These are phyloP conservation scores for Seminavis robusta DNA, from an alignment of 108 stramenopile species.

Conservation along the genomic window DNA sequence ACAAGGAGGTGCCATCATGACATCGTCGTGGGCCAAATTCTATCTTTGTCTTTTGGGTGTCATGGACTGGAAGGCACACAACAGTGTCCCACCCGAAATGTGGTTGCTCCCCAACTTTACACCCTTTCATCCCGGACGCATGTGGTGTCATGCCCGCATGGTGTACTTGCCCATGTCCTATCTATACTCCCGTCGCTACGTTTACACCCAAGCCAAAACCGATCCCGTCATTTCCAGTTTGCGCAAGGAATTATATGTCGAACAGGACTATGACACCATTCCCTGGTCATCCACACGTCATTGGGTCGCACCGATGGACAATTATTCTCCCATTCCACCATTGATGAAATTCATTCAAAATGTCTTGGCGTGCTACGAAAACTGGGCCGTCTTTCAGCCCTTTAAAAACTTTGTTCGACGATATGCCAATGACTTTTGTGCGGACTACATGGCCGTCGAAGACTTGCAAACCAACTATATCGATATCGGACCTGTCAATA, in stretches of 20 bases:
- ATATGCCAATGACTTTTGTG: constrained; percentile 70
- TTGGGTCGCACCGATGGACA: constrained; percentile 87
- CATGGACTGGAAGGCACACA: constrained; percentile 95
- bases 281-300: constrained; percentile 83
- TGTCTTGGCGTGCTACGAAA: constrained; percentile 81
- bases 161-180: constrained; percentile 98
- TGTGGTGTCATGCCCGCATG: constrained; percentile 99
- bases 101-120: constrained; percentile 98
- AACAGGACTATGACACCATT: constrained; percentile 71
- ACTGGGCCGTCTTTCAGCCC: constrained; percentile 64
- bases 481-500: constrained; percentile 98
- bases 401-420: constrained; percentile 56
- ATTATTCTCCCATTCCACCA: constrained; percentile 88
- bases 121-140: constrained; percentile 95
- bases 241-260: constrained; percentile 69
- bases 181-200: constrained; percentile 82
- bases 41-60: constrained; percentile 94
- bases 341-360: constrained; percentile 88
- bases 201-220: constrained; percentile 65
- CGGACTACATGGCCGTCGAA: constrained; percentile 91
- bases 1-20: constrained; percentile 91
- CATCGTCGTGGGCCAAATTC: constrained; percentile 97
- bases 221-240: constrained; percentile 74
- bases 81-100: constrained; percentile 95
- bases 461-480: constrained; percentile 96